These are phyloP conservation scores for Lodderomyces pseudojiufengensis DNA, from an alignment of 1,139 yeast genomes.

Conservation along the genomic window DNA sequence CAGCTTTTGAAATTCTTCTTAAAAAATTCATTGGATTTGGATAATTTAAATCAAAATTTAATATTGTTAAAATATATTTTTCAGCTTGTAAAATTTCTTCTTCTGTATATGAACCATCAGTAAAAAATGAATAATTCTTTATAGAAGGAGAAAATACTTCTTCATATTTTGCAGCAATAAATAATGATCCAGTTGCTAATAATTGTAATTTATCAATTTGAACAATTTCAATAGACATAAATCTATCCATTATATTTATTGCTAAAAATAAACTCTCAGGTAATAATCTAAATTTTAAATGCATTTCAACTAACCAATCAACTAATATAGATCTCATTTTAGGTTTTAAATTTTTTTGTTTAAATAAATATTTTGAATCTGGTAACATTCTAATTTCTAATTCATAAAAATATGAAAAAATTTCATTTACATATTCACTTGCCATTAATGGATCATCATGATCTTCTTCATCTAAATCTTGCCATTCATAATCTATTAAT, in stretches of 20 bases:
- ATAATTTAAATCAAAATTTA: slow-evolving; percentile 76
- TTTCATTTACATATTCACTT: slow-evolving; percentile 85
- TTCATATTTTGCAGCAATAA: slow-evolving; percentile 93
- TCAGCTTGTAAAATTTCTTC: slow-evolving; percentile 88
- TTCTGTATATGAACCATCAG: slow-evolving; percentile 80
- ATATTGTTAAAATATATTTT: slow-evolving; percentile 69
- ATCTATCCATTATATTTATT: slow-evolving; percentile 86
- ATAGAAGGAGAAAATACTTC: slow-evolving; percentile 92
- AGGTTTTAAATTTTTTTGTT: slow-evolving; percentile 76
- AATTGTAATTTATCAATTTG: slow-evolving; percentile 83
- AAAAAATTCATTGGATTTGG: slow-evolving; percentile 95
- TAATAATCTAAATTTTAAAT: slow-evolving; percentile 74
- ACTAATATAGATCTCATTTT: slow-evolving; percentile 86
- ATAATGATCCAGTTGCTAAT: slow-evolving; percentile 84
- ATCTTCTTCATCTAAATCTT: slow-evolving; percentile 89
- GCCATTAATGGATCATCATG: slow-evolving; percentile 92
- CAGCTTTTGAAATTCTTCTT: slow-evolving; percentile 91
- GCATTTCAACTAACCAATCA: slow-evolving; percentile 95
- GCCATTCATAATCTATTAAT: slow-evolving; percentile 64
- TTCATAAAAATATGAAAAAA: slow-evolving; percentile 74
- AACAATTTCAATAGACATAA: slow-evolving; percentile 75
- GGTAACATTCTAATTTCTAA: slow-evolving; percentile 78
- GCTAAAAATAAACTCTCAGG: slow-evolving; percentile 92
- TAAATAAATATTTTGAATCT: slow-evolving; percentile 65
- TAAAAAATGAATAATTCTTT: slow-evolving; percentile 81